Evolutionary conservation across 1,139 yeast genomes (phyloP).

Genomic region (Ashbya aceris): DNA sequence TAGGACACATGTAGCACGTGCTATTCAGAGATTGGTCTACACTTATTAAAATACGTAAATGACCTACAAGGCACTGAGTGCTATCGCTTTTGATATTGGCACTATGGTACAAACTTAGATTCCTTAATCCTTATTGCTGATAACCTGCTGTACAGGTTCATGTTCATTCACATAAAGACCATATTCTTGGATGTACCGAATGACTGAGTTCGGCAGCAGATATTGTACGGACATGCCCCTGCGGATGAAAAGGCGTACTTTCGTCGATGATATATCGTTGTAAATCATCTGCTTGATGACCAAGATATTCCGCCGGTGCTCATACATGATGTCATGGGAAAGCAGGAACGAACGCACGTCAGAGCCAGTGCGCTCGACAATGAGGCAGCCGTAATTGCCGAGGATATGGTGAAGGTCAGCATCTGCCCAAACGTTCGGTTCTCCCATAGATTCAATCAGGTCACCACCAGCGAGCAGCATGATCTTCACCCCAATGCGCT

Average conservation of each 20-base stretch:
- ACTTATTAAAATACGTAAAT: too few relatives aligned
- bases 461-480: constrained; percentile 98
- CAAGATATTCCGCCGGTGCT: constrained; percentile 84
- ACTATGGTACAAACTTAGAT: neutral
- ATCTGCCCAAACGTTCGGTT: constrained; percentile 98
- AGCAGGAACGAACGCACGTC: constrained; percentile 88
- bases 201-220: constrained; percentile 85
- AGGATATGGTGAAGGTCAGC: constrained; percentile 88
- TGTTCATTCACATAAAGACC: constrained; percentile 73
- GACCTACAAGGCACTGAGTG: too few relatives aligned
- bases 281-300: constrained; percentile 93
- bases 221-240: constrained; percentile 97
- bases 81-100: neutral
- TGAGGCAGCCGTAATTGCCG: constrained; percentile 91
- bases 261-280: constrained; percentile 92
- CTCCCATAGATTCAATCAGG: constrained; percentile 97
- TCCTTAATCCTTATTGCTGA: constrained; percentile 37
- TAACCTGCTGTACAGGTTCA: constrained; percentile 89
- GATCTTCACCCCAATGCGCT: constrained; percentile 77
- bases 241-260: constrained; percentile 81
- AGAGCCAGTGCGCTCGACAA: constrained; percentile 92
- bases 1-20: too few relatives aligned
- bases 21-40: too few relatives aligned
- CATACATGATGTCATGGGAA: constrained; percentile 94
- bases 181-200: constrained; percentile 89